Evolutionary conservation across 345 rosid species (phyloP).

Genomic region (Psidium friedrichsthalianum): DNA sequence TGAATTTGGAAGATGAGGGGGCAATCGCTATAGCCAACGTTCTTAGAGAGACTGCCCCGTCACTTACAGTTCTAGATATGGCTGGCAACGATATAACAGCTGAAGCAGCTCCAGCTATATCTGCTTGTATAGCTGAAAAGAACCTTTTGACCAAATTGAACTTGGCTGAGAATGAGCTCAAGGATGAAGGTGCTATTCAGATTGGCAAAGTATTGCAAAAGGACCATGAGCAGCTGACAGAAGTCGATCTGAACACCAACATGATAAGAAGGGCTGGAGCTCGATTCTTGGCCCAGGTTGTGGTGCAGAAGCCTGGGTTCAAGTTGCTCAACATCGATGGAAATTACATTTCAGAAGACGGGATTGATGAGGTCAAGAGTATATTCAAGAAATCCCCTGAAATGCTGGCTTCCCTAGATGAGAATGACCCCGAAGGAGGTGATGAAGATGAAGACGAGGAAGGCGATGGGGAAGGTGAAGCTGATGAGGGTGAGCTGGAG

Average conservation of each 20-base stretch:
- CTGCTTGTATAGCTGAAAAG: constrained; percentile 58
- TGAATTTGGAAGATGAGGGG: constrained; percentile 84
- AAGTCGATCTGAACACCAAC: constrained; percentile 58
- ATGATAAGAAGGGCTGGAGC: constrained; percentile 64
- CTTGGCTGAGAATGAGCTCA: constrained; percentile 84
- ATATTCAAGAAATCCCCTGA: constrained; percentile 56
- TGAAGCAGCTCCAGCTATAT: constrained; percentile 44
- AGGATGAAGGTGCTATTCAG: constrained; percentile 64
- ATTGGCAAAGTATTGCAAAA: constrained; percentile 58
- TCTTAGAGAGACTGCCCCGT: constrained; percentile 58
- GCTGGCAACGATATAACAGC: constrained; percentile 85
- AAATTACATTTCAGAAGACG: constrained; percentile 76
- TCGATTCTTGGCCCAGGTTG: constrained; percentile 46
- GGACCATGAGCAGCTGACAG: constrained; percentile 34
- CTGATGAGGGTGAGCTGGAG: constrained; percentile 48
- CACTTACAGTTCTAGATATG: constrained; percentile 68
- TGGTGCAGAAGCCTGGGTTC: constrained; percentile 50
- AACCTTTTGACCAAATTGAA: constrained; percentile 53
- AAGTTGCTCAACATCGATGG: constrained; percentile 56
- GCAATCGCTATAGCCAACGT: constrained; percentile 44
- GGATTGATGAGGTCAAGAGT: constrained; percentile 66
- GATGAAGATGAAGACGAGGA: constrained; percentile 40
- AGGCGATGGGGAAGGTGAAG: constrained; percentile 24
- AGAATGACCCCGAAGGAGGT: constrained; percentile 78
- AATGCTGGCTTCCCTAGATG: constrained; percentile 62